Conservation (phyloP, 1,284 basidiomycete species). For the Leccinum cinnamomeum region DNA sequence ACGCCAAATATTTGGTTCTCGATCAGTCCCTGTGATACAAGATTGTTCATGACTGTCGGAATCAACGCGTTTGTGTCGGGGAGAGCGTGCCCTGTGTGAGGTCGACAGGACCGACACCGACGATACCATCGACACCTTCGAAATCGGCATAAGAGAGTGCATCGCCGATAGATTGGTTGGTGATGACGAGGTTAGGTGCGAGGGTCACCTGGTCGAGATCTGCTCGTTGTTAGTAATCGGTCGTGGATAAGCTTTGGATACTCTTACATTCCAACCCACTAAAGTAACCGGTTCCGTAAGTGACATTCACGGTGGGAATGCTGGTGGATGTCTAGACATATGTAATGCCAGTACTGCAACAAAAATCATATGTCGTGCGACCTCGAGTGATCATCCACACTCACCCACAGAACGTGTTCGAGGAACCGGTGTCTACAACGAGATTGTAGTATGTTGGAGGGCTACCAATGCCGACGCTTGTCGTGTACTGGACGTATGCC, state of each 20-base stretch:
- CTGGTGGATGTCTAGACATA: conserved; percentile 28
- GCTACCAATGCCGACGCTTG: conserved; percentile 26
- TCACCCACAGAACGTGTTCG: conserved; percentile 36
- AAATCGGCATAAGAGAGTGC: conserved; percentile 18
- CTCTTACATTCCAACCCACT: conserved; percentile 27
- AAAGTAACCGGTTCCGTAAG: conserved; percentile 26
- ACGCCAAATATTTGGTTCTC: conserved; percentile 22
- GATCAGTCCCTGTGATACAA: conserved; percentile 22
- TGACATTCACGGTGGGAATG: conserved; percentile 26
- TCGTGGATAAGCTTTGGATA: not conserved
- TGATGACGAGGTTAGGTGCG: conserved; percentile 19
- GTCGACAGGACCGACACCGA: conserved; percentile 29
- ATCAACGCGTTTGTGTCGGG: conserved; percentile 7
- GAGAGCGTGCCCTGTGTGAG: conserved; percentile 21
- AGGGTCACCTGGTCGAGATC: conserved; percentile 27
- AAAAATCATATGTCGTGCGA: not conserved
- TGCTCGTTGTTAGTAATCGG: conserved; percentile 1
- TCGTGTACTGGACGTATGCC: conserved; percentile 23
- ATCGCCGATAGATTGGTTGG: conserved; percentile 29
- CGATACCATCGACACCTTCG: conserved; percentile 23
- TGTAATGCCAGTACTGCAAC: conserved; percentile 15
- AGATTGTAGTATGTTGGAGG: conserved; percentile 28
- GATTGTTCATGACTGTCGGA: conserved; percentile 31
- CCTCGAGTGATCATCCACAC: conserved; percentile 3
- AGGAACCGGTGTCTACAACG: conserved; percentile 35